Base-by-base conservation (phyloP, 1,284 basidiomycete species). In the Trichosporon asahii region DNA sequence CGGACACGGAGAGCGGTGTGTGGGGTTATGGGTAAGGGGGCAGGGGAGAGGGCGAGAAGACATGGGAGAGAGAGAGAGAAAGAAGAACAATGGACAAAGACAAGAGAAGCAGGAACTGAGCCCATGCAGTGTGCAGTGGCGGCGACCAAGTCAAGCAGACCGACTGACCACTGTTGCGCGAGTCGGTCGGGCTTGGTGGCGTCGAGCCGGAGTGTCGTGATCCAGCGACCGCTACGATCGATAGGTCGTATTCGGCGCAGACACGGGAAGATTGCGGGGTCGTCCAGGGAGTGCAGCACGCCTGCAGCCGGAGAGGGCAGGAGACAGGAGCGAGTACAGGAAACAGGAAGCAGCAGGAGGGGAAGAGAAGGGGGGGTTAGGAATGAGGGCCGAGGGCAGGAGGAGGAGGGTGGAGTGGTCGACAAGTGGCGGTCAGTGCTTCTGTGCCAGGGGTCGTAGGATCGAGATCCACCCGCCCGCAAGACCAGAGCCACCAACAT, bases 381-480 rank as follows among this genome's bases (percentile, higher is more conserved):
- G 49, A 53, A 23, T 53, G 49, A 49, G 46, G 21, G 23, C 53
- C 11, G 53, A 18, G 25, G 55, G n/a, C 49, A 18, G 55, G 27
- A 18, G 27, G 29, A 31, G 29, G 29, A 61, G 27, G n/a, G 29
- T 3, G 29, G 55, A 31, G 29, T 33, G 57, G 27, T 21, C 21
- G 57, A n/a, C 57, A 31, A 61, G 57, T 61, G 57, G 57, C 57
- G 57, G 57, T 61, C 57, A 61, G 57, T 61, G 57, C 57, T 61
- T 29, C 57, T 61, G 57, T 31, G 33, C 57, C 57, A 61, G 57
- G 57, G 57, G 57, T n/a, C 27, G 57, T 29, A 7, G 55, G 57
- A 61, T 61, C 57, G 11, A 61, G 55, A 60, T 60, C 55, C 55
- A 29, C 55, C 25, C 25, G 2, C 7, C 49, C 23, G 21, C 53